A percentile compares a stretch with the other conserved stretches of the same genome.
Evolutionary conservation across 148 eudicot genomes (phyloP).

Genomic region (Chenopodium berlandieri): DNA sequence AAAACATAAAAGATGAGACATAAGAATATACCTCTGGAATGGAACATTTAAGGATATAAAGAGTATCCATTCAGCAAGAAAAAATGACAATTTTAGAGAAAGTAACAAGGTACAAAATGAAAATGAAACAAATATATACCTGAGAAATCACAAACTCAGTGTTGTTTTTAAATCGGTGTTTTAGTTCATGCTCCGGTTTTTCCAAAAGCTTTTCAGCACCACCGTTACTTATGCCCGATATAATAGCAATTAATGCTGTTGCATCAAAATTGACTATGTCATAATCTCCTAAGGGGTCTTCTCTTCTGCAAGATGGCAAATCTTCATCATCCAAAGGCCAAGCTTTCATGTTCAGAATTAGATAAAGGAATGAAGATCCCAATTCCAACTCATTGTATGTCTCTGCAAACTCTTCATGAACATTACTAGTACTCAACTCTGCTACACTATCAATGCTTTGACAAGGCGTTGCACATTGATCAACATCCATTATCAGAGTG

Average conservation of each 20-base stretch:
- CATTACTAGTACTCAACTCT: conserved; percentile 16
- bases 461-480: conserved; percentile 28
- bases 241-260: conserved; percentile 80
- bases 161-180: conserved; percentile 67
- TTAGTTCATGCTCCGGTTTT: conserved; percentile 58
- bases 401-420: conserved; percentile 9
- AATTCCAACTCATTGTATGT: conserved; percentile 20
- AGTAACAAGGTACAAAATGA: not conserved
- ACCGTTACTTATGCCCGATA: conserved; percentile 90
- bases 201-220: conserved; percentile 59
- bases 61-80: not conserved
- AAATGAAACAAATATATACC: conserved; percentile 36
- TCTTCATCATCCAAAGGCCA: conserved; percentile 29
- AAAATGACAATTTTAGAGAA: not conserved
- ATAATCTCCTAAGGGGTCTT: conserved; percentile 16
- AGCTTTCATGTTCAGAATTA: conserved; percentile 52
- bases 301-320: conserved; percentile 16
- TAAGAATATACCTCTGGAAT: not conserved
- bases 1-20: not conserved
- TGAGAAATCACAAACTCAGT: conserved; percentile 73
- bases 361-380: conserved; percentile 42
- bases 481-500: conserved; percentile 48
- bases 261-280: conserved; percentile 83
- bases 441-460: conserved; percentile 18
- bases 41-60: not conserved